Base-by-base conservation (phyloP, 148 eudicot genomes). In the Gaultheria prostrata region DNA sequence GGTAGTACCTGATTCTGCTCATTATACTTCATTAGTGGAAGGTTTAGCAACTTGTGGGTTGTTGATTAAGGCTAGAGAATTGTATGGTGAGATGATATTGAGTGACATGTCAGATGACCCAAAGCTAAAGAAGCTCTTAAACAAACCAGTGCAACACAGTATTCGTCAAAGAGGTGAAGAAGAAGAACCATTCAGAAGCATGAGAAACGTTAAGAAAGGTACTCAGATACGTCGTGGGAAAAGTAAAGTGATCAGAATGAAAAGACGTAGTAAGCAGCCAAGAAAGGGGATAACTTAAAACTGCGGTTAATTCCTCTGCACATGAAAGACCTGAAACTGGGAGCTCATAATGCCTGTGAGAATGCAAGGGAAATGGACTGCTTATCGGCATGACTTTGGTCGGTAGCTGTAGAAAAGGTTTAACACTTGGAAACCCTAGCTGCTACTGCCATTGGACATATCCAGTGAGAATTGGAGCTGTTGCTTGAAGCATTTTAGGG, bases 51-150 rank as follows among this genome's bases (percentile, higher is more conserved):
- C 83, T 46, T 88, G 91, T 80, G 94, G 94, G 53, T 88, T 88
- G 80, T 76, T 90, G 35, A 81, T 30, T 45, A 90, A 94, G 89
- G 98, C 98, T 84, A 89, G 91, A 85, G 97, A 93, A 69, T 57
- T 92, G 67, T 87, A 92, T 84, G 83, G 77, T 43, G 98, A 92
- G 89, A 96, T 94, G 98, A 87, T 76, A 79, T 82, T 89, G 32
- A 89, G 69, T 73, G 95, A 95, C 57, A 85, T 86, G 78, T 43
- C 30, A 53, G 93, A 90, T 83, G 97, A 96, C 80, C 98, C 97
- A 3, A 89, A 90, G 82, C 85, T 96, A 20, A 78, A 83, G 85
- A 93, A 91, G 84, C 89, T 94, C 56, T 53, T 96, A 59, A 84
- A 89, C 54, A 90, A 86, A 82, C 85, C 83, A 9, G 86, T 30